Conservation (phyloP, 1,284 basidiomycete genomes). For the Rhodotorula sp. region DNA sequence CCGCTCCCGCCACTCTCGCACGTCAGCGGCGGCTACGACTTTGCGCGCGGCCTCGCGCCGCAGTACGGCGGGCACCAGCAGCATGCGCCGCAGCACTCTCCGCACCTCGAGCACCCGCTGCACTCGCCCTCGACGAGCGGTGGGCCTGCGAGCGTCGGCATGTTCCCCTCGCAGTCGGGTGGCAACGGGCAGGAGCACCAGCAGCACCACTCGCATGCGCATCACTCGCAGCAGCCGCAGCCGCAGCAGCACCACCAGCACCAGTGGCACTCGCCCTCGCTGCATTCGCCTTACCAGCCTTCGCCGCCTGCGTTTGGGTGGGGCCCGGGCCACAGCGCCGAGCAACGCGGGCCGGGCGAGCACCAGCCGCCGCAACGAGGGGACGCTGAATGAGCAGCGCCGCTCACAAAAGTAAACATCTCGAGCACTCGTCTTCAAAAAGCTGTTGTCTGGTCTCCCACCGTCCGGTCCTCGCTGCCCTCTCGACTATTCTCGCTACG, state of each 20-base stretch:
- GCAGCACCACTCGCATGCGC: neutral
- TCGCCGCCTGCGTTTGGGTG: neutral
- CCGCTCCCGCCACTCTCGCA: slow-evolving; percentile 6
- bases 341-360: neutral
- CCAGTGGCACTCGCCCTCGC: neutral
- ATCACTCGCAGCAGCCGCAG: neutral
- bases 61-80: neutral
- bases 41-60: neutral
- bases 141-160: neutral
- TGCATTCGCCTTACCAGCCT: neutral
- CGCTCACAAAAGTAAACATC: no score
- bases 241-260: neutral
- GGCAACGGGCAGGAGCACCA: neutral
- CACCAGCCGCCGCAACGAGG: neutral
- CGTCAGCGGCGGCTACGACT: neutral
- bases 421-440: no score
- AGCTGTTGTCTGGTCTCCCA: no score
- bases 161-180: neutral
- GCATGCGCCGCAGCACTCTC: neutral
- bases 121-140: neutral
- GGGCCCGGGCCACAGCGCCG: neutral
- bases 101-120: neutral
- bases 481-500: no score
- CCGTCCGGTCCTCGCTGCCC: no score
- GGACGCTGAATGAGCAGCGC: no score